These are phyloP conservation scores for Sugiyamaella xylanicola DNA, from an alignment of 1,139 yeast species.

Conservation along the genomic window DNA sequence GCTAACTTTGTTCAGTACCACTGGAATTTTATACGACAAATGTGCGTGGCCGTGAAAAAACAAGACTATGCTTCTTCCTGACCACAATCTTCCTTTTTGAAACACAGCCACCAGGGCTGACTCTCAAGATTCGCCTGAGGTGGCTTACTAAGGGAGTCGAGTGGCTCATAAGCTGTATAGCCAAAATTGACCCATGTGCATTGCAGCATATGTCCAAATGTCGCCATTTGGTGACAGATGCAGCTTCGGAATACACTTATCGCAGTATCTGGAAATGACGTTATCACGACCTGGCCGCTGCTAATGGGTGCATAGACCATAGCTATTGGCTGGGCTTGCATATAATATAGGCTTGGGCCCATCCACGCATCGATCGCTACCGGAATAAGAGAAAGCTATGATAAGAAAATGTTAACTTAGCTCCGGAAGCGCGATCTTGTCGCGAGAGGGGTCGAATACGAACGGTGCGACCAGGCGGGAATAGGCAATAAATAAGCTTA, in stretches of 20 bases:
- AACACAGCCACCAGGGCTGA: no score
- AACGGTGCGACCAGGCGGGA: neutral
- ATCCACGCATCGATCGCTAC: neutral
- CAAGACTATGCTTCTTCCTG: no score
- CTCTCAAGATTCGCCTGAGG: no score
- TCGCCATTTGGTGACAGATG: neutral
- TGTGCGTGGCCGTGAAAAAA: no score
- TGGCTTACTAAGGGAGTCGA: neutral
- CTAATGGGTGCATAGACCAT: conserved; percentile 12
- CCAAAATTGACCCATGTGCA: no score
- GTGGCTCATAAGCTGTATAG: no score
- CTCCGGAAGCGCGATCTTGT: neutral
- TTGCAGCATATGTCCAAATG: neutral
- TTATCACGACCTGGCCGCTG: neutral
- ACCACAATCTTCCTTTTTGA: no score
- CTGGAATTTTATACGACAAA: no score
- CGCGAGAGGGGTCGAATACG: neutral
- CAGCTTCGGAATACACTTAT: neutral
- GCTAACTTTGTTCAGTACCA: no score
- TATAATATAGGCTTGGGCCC: neutral
- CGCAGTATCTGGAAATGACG: conserved; percentile 8
- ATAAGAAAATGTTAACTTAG: conserved; percentile 2
- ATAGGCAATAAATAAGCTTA: neutral
- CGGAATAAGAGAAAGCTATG: neutral
- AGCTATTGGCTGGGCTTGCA: conserved; percentile 7